A percentile compares a stretch with the other conserved stretches of the same genome.
Evolutionary conservation across 495 filamentous ascomycete genomes (phyloP).

Genomic region (Aspergillus diversus): DNA sequence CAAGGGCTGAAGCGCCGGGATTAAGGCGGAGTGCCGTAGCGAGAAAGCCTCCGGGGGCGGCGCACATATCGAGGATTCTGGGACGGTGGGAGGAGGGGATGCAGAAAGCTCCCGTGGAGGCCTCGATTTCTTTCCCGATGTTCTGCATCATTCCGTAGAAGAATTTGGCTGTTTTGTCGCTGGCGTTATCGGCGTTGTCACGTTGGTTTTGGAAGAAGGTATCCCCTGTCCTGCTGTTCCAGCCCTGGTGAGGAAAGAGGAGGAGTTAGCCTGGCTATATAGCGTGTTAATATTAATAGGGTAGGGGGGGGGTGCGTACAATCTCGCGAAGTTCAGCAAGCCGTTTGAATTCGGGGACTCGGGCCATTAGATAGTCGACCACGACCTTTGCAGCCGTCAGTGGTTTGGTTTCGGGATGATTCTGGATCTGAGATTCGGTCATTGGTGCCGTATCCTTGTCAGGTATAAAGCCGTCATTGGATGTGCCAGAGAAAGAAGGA

Average conservation of each 20-base stretch:
- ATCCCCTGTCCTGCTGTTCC: conserved; percentile 45
- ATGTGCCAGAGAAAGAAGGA: too few relatives aligned
- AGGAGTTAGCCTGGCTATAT: not conserved
- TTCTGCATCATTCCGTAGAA: conserved; percentile 42
- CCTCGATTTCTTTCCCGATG: conserved; percentile 36
- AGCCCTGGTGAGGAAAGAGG: conserved; percentile 41
- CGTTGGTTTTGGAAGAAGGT: conserved; percentile 42
- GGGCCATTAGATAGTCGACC: not conserved
- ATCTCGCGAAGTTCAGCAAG: not conserved
- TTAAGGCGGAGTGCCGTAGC: conserved; percentile 38
- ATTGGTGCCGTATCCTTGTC: too few relatives aligned
- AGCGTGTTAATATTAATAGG: not conserved
- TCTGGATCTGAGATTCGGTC: too few relatives aligned
- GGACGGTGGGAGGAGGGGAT: conserved; percentile 3
- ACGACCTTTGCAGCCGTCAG: too few relatives aligned
- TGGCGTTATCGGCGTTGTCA: conserved; percentile 34
- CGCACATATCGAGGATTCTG: conserved; percentile 58
- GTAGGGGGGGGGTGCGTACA: too few relatives aligned
- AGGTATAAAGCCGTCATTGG: too few relatives aligned
- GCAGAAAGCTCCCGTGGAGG: conserved; percentile 24
- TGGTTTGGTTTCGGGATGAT: too few relatives aligned
- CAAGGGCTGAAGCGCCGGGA: conserved; percentile 37
- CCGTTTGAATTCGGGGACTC: not conserved
- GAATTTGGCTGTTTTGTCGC: conserved; percentile 12
- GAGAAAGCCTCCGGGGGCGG: conserved; percentile 60